Evolutionary conservation across 805 yeast genomes (phyloP).

Genomic region (Barnettozyma populi): DNA sequence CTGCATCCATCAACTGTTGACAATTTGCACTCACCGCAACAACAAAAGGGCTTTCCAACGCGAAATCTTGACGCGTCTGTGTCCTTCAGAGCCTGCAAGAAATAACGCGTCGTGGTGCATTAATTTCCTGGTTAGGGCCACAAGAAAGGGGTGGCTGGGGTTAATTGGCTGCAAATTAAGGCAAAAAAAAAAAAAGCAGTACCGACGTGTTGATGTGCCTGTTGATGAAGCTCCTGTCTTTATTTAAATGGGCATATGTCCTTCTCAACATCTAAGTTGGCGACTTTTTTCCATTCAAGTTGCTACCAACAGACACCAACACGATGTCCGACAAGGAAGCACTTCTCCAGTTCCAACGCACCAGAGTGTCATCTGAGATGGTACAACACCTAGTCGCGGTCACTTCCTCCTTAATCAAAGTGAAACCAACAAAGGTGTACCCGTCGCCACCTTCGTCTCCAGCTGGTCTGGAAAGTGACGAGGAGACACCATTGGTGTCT

Average conservation of each 20-base stretch:
- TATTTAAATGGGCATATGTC: background rate
- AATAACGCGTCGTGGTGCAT: background rate
- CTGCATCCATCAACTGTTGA: background rate
- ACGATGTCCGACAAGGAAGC: constrained; percentile 43
- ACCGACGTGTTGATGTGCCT: background rate
- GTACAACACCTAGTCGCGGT: constrained; percentile 51
- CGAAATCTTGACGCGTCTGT: background rate
- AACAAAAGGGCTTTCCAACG: too few species aligned
- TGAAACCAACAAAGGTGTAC: constrained; percentile 25
- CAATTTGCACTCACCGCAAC: too few species aligned
- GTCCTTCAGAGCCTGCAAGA: background rate
- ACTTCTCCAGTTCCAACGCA: constrained; percentile 46
- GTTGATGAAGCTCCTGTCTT: background rate
- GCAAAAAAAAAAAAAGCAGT: background rate
- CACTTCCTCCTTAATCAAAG: constrained; percentile 50
- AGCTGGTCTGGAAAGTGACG: constrained; percentile 2
- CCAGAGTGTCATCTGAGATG: constrained; percentile 54
- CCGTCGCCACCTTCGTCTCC: constrained; percentile 40
- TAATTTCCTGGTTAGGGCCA: background rate
- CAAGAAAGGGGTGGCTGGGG: background rate
- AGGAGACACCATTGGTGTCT: constrained; percentile 20
- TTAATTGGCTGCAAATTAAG: background rate
- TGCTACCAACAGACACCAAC: background rate
- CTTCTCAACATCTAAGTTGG: background rate
- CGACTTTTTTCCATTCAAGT: background rate